Evolutionary conservation across 2,329 filamentous ascomycete species (phyloP), one percentile per base, ranked within the genome.

Genomic region (Neodidymelliopsis sp.): DNA sequence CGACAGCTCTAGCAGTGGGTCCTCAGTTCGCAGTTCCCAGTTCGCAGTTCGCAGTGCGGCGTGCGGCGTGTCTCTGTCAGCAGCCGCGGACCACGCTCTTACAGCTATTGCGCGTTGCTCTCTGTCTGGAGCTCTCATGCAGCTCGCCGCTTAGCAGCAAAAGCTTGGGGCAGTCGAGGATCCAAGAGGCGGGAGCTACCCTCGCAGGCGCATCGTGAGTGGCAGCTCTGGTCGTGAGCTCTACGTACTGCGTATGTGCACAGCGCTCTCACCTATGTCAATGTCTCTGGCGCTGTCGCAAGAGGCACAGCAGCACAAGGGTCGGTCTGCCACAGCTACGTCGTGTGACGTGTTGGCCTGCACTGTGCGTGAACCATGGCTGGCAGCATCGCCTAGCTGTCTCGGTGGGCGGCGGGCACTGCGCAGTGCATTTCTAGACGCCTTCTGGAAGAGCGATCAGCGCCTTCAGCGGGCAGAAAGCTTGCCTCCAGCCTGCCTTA

Each of bases 381-480:
- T 36, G 37, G 35, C 56, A 41, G 46, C 49, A 52, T 44, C 37
- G 43, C 30, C 35, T n/a, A 43, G 45, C 42, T 41, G 56, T 54
- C 56, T 56, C 49, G 43, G 48, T 38, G 48, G 33, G 41, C 27
- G 36, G 48, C 54, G 49, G 35, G 43, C 33, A 47, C 46, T 43
- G 49, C 50, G 35, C 42, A 49, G 49, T 25, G 33, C 36, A 49
- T 56, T 64, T 64, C 60, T 63, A 64, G 61, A 62, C 51, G 58
- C 40, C 53, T 67, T 67, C 65, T 67, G 59, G 65, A 67, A 66
- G 48, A 62, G 23, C 20, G 35, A 46, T 40, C 35, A 47, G 44
- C 61, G 51, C 54, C 51, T n/a, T n/a, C n/a, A n/a, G n/a, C n/a
- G n/a, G n/a, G n/a, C n/a, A 54, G 50, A 52, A 54, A 63, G 56